These are phyloP conservation scores for Darksidea phi DNA, from an alignment of 495 filamentous ascomycete genomes.

Conservation along the genomic window DNA sequence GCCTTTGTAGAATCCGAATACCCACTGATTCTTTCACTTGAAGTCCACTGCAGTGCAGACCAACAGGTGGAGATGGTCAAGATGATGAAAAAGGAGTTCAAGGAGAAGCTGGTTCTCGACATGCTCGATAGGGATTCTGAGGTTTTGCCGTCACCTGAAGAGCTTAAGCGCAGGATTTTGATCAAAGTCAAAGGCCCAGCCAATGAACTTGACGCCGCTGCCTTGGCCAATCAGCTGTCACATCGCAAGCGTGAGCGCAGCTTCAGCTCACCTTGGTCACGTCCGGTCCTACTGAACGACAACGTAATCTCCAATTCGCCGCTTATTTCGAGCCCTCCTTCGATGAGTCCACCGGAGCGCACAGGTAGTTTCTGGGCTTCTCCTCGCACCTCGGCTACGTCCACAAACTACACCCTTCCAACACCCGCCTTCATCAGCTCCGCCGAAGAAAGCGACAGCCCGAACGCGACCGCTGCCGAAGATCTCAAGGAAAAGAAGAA, in stretches of 20 bases:
- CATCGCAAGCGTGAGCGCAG: constrained; percentile 71
- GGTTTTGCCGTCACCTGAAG: constrained; percentile 77
- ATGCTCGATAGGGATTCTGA: constrained; percentile 59
- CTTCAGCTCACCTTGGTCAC: constrained; percentile 62
- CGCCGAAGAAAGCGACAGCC: constrained; percentile 64
- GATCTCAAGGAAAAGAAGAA: constrained; percentile 44
- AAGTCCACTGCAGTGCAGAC: constrained; percentile 82
- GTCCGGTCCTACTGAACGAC: constrained; percentile 51
- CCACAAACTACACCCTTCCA: constrained; percentile 43
- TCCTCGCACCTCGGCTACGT: constrained; percentile 53
- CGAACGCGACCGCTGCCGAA: constrained; percentile 36
- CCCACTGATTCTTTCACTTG: constrained; percentile 89
- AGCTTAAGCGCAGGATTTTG: constrained; percentile 76
- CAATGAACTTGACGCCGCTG: constrained; percentile 38
- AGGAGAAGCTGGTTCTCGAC: constrained; percentile 70
- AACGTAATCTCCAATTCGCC: constrained; percentile 52
- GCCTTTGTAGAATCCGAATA: constrained; percentile 79
- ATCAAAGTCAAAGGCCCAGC: constrained; percentile 85
- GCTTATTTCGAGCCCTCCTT: constrained; percentile 51
- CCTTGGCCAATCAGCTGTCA: constrained; percentile 24
- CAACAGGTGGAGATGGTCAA: constrained; percentile 88
- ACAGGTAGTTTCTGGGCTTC: constrained; percentile 44
- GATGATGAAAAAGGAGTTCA: constrained; percentile 82
- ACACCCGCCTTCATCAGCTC: constrained; percentile 60
- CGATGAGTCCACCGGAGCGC: constrained; percentile 52